Evolutionary conservation across 345 rosid species (phyloP).

Genomic region (Capsella bursapastoris): DNA sequence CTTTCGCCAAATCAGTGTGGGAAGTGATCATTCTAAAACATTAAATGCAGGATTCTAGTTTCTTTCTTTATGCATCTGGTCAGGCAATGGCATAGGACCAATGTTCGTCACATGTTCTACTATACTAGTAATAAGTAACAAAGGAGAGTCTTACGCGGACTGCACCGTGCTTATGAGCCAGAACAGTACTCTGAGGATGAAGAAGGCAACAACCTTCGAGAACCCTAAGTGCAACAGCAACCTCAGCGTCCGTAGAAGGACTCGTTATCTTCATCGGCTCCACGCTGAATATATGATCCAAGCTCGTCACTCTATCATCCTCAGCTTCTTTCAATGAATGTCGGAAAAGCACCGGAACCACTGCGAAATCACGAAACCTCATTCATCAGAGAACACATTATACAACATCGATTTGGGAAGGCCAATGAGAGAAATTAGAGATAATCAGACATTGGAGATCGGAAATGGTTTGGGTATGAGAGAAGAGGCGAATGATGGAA

Average conservation of each 20-base stretch:
- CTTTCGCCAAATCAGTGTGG: background rate
- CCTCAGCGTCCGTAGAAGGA: slow-evolving; percentile 81
- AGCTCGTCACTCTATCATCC: slow-evolving; percentile 70
- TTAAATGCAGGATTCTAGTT: background rate
- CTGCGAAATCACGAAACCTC: slow-evolving; percentile 46
- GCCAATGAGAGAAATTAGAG: slow-evolving; percentile 1
- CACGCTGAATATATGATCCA: slow-evolving; percentile 79
- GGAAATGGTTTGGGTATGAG: slow-evolving; percentile 71
- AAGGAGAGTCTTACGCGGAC: slow-evolving; percentile 54
- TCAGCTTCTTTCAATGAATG: slow-evolving; percentile 72
- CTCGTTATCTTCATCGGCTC: slow-evolving; percentile 83
- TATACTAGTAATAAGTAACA: slow-evolving; percentile 1
- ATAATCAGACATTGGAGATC: slow-evolving; percentile 73
- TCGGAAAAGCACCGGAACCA: slow-evolving; percentile 78
- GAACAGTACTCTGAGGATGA: slow-evolving; percentile 74
- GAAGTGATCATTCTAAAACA: background rate
- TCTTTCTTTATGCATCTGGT: slow-evolving; percentile 16
- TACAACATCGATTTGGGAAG: slow-evolving; percentile 11
- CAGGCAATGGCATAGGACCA: background rate
- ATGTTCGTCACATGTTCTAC: slow-evolving; percentile 15
- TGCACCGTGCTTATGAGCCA: slow-evolving; percentile 87
- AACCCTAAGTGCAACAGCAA: slow-evolving; percentile 87
- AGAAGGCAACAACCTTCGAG: slow-evolving; percentile 95
- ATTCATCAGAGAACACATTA: slow-evolving; percentile 28
- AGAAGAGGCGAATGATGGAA: slow-evolving; percentile 68